These are phyloP conservation scores for Staphylotrichum tortipilum DNA, from an alignment of 495 filamentous ascomycete genomes.

Conservation along the genomic window DNA sequence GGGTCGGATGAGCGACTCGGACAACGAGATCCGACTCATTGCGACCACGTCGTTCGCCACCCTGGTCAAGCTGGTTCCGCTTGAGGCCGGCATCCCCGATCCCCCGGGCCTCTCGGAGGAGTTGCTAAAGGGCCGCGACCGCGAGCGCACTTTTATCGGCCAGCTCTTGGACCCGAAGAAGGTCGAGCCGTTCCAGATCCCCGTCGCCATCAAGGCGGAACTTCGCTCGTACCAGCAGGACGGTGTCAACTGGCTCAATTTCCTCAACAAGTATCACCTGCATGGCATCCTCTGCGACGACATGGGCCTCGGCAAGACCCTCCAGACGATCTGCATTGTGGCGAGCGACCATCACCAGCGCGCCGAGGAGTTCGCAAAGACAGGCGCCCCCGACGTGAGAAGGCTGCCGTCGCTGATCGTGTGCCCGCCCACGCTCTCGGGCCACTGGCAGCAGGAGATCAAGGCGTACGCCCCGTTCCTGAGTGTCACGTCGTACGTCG, in stretches of 20 bases:
- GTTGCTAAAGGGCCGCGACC: conserved; percentile 78
- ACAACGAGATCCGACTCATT: conserved; percentile 87
- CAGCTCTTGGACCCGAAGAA: conserved; percentile 95
- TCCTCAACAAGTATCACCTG: conserved; percentile 94
- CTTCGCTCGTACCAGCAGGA: conserved; percentile 96
- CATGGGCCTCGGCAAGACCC: conserved; percentile 96
- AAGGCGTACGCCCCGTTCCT: conserved; percentile 92
- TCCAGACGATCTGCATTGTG: conserved; percentile 96
- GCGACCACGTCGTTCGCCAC: conserved; percentile 97
- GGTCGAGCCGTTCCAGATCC: conserved; percentile 86
- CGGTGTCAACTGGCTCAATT: conserved; percentile 96
- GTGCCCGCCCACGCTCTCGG: conserved; percentile 93
- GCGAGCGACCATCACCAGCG: conserved; percentile 93
- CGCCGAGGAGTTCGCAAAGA: conserved; percentile 78
- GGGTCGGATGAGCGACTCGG: conserved; percentile 97
- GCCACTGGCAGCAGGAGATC: conserved; percentile 98
- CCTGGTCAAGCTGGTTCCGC: conserved; percentile 94
- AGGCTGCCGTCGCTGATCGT: conserved; percentile 87
- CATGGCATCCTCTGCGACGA: conserved; percentile 98
- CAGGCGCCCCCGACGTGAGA: conserved; percentile 63
- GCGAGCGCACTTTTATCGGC: conserved; percentile 89
- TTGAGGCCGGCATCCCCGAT: conserved; percentile 95
- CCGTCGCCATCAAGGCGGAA: conserved; percentile 93
- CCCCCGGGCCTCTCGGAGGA: conserved; percentile 85
- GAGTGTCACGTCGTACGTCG: conserved; percentile 78